A percentile compares a stretch with the other conserved stretches of the same genome.
Evolutionary conservation across 805 yeast species (phyloP).

Genomic region (Hanseniaspora vineae): DNA sequence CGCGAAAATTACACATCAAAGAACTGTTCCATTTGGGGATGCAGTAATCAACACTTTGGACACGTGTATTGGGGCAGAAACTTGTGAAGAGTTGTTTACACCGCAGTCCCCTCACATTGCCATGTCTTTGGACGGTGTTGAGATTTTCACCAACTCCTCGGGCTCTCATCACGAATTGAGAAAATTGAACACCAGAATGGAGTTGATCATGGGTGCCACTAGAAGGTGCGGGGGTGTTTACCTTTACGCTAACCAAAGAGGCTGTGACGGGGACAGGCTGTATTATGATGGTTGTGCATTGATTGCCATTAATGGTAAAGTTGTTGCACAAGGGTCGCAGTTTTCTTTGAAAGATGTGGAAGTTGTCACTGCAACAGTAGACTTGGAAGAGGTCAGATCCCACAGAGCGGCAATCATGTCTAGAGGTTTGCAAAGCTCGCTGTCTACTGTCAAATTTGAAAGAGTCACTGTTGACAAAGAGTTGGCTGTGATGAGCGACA

Average conservation of each 20-base stretch:
- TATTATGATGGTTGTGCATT: slow-evolving; percentile 96
- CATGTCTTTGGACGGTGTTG: slow-evolving; percentile 94
- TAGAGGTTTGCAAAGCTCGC: slow-evolving; percentile 55
- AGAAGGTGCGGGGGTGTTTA: slow-evolving; percentile 94
- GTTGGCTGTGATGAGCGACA: slow-evolving; percentile 43
- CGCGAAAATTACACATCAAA: slow-evolving; percentile 53
- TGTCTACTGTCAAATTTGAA: slow-evolving; percentile 27
- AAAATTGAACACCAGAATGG: slow-evolving; percentile 73
- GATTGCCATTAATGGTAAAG: slow-evolving; percentile 82
- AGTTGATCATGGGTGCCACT: slow-evolving; percentile 83
- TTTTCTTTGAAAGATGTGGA: slow-evolving; percentile 86
- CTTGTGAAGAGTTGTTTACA: slow-evolving; percentile 95
- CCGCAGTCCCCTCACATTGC: slow-evolving; percentile 91
- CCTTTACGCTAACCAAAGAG: slow-evolving; percentile 86
- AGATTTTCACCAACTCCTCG: slow-evolving; percentile 85
- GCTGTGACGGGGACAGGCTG: slow-evolving; percentile 95
- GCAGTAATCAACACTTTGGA: slow-evolving; percentile 75
- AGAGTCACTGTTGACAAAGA: slow-evolving; percentile 52
- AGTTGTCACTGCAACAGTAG: slow-evolving; percentile 90
- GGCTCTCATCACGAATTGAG: slow-evolving; percentile 98
- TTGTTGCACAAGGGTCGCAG: slow-evolving; percentile 89
- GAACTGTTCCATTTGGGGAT: slow-evolving; percentile 73
- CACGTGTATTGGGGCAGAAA: slow-evolving; percentile 91
- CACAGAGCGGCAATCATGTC: slow-evolving; percentile 62
- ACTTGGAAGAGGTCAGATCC: slow-evolving; percentile 78